These are phyloP conservation scores for Lactarius psammicola DNA, from an alignment of 768 basidiomycete species.

Conservation along the genomic window DNA sequence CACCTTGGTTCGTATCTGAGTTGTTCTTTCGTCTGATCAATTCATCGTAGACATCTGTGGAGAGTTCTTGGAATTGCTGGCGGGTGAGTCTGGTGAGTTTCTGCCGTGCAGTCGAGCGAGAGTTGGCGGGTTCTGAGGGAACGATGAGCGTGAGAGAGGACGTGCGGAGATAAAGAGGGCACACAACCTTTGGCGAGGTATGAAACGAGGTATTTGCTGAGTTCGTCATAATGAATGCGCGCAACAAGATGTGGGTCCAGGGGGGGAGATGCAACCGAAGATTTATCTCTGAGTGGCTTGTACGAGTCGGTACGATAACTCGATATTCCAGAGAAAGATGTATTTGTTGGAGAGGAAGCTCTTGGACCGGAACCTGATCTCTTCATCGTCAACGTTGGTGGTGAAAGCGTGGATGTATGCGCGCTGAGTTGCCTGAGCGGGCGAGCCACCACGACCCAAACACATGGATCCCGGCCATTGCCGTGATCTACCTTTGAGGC, in stretches of 20 bases:
- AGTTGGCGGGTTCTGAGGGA: conserved; percentile 66
- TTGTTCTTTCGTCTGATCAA: conserved; percentile 75
- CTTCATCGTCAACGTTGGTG: conserved; percentile 47
- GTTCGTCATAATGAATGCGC: conserved; percentile 68
- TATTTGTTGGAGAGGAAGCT: conserved; percentile 76
- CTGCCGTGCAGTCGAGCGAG: conserved; percentile 77
- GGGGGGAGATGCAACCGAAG: conserved; percentile 50
- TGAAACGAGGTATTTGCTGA: conserved; percentile 65
- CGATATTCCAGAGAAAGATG: conserved; percentile 85
- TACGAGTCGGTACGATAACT: conserved; percentile 83
- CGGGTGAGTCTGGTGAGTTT: conserved; percentile 93
- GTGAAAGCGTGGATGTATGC: conserved; percentile 16
- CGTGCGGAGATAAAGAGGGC: not conserved
- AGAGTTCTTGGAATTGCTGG: conserved; percentile 96
- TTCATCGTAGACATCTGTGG: conserved; percentile 98
- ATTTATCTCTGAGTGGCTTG: conserved; percentile 59
- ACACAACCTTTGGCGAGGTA: conserved; percentile 72
- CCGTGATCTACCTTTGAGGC: conserved; percentile 6
- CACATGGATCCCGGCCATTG: conserved; percentile 17
- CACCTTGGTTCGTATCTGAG: conserved; percentile 62
- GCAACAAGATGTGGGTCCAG: conserved; percentile 62
- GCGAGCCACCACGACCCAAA: too few relatives aligned
- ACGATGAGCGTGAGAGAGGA: conserved; percentile 7
- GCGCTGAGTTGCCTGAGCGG: not conserved
- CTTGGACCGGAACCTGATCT: conserved; percentile 46